A percentile compares a stretch with the other conserved stretches of the same genome.
phyloP scores from a whole-genome alignment of 192 early-diverging fungal genomes.

The Phlyctochytrium planicorne region DNA sequence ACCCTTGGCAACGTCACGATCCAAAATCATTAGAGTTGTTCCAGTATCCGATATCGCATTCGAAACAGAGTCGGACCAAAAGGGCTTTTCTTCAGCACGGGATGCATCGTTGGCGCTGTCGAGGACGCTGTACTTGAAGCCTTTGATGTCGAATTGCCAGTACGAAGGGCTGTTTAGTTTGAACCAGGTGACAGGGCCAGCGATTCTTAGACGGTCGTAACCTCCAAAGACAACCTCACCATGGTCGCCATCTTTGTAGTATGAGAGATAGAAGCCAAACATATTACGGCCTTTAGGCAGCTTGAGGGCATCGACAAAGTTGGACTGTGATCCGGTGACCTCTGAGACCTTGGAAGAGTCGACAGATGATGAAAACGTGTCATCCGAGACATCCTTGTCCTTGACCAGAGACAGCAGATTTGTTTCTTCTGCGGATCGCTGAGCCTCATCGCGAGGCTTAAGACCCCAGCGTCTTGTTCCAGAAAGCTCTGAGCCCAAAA shows the following conservation, averaged over 20 bases:
- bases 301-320: slow-evolving; percentile 35
- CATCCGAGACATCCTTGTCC: not conserved
- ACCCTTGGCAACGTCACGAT: slow-evolving; percentile 56
- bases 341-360: not conserved
- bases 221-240: slow-evolving; percentile 57
- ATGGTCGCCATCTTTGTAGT: slow-evolving; percentile 30
- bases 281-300: slow-evolving; percentile 18
- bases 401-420: not conserved
- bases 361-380: not conserved
- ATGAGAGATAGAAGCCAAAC: slow-evolving; percentile 51
- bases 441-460: not conserved
- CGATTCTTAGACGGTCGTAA: slow-evolving; percentile 42
- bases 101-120: not conserved
- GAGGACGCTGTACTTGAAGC: not conserved
- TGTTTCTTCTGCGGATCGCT: not conserved
- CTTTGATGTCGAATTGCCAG: slow-evolving; percentile 5
- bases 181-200: slow-evolving; percentile 45
- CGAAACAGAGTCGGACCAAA: not conserved
- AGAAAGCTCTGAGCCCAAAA: not conserved
- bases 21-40: slow-evolving; percentile 9
- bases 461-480: not conserved
- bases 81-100: not conserved
- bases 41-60: slow-evolving; percentile 16
- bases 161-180: not conserved
- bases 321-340: not conserved